Percentiles rank a stretch among this genome's conserved stretches.
phyloP scores from a whole-genome alignment of 2,329 filamentous ascomycete species.

The Epichloe uncinata region DNA sequence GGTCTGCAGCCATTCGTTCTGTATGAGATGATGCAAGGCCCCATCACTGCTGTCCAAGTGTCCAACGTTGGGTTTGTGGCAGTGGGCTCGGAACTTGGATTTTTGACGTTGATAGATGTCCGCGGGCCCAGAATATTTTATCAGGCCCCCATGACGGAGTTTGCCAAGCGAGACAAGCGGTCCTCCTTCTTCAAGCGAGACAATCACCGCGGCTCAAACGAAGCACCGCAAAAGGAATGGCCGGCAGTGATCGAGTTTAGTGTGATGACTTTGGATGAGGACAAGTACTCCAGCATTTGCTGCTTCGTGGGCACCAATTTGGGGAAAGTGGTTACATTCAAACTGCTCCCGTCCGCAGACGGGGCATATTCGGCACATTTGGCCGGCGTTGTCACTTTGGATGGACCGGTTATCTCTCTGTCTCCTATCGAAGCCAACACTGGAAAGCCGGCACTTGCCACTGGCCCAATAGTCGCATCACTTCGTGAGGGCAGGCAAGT shows the following conservation, averaged over 20 bases:
- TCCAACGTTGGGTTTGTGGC: slow-evolving; percentile 92
- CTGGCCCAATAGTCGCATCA: slow-evolving; percentile 59
- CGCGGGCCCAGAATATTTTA: slow-evolving; percentile 78
- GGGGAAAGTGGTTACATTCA: slow-evolving; percentile 80
- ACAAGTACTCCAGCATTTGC: slow-evolving; percentile 87
- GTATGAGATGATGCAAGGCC: slow-evolving; percentile 71
- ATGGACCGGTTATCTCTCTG: slow-evolving; percentile 61
- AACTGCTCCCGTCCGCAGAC: slow-evolving; percentile 64
- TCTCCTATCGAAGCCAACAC: slow-evolving; percentile 67
- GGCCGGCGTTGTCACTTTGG: slow-evolving; percentile 53
- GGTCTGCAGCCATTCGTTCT: slow-evolving; percentile 69
- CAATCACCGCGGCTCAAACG: slow-evolving; percentile 13
- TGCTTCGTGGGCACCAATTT: slow-evolving; percentile 82
- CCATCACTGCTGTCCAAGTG: slow-evolving; percentile 65
- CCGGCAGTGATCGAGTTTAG: slow-evolving; percentile 78
- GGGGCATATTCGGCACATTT: slow-evolving; percentile 56
- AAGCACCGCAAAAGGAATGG: slow-evolving; percentile 49
- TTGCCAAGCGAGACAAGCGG: slow-evolving; percentile 64
- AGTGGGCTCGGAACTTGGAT: slow-evolving; percentile 71
- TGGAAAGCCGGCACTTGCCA: slow-evolving; percentile 64
- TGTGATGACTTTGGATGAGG: slow-evolving; percentile 85
- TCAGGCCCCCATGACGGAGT: slow-evolving; percentile 56
- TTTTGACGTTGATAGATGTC: slow-evolving; percentile 71
- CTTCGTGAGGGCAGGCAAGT: slow-evolving; percentile 62
- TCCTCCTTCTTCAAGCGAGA: slow-evolving; percentile 50